Percentiles rank a stretch among this genome's conserved stretches.
Conservation (phyloP, 768 basidiomycete species). For the Mycena venus region DNA sequence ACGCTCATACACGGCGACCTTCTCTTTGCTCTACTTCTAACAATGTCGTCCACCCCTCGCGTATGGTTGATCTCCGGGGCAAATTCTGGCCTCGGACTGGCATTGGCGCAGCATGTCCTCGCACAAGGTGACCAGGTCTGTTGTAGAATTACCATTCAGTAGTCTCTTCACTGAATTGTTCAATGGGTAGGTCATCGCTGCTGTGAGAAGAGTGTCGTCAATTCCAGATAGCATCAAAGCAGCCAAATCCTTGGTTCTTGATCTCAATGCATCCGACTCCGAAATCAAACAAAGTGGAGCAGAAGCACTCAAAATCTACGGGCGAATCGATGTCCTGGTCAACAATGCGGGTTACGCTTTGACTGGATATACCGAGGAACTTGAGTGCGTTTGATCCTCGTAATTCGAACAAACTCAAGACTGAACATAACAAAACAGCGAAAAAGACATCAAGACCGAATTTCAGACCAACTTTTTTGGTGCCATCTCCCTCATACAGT, state of each 20-base stretch:
- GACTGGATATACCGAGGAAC: conserved; percentile 20
- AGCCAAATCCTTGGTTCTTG: conserved; percentile 17
- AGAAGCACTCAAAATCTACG: conserved; percentile 15
- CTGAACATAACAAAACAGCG: neutral
- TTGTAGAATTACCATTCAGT: neutral
- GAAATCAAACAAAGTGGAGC: conserved; percentile 23
- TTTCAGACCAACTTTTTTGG: conserved; percentile 46
- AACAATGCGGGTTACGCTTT: conserved; percentile 24
- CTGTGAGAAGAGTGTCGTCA: conserved; percentile 12
- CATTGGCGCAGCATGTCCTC: conserved; percentile 38
- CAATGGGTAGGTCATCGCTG: conserved; percentile 27
- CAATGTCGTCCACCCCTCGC: conserved; percentile 4
- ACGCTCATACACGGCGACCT: no score
- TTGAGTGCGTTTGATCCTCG: neutral
- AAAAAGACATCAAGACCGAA: conserved; percentile 34
- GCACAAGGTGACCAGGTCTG: conserved; percentile 40
- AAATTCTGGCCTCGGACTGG: conserved; percentile 42
- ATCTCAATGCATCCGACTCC: conserved; percentile 23
- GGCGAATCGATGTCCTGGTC: conserved; percentile 21
- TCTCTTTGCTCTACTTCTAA: neutral
- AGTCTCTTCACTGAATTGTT: neutral
- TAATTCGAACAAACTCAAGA: neutral
- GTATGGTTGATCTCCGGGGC: conserved; percentile 45
- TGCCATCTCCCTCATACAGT: conserved; percentile 40
- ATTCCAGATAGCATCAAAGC: conserved; percentile 21